These are phyloP conservation scores for Lecanosticta acicola DNA, from an alignment of 2,329 filamentous ascomycete species.

Conservation along the genomic window DNA sequence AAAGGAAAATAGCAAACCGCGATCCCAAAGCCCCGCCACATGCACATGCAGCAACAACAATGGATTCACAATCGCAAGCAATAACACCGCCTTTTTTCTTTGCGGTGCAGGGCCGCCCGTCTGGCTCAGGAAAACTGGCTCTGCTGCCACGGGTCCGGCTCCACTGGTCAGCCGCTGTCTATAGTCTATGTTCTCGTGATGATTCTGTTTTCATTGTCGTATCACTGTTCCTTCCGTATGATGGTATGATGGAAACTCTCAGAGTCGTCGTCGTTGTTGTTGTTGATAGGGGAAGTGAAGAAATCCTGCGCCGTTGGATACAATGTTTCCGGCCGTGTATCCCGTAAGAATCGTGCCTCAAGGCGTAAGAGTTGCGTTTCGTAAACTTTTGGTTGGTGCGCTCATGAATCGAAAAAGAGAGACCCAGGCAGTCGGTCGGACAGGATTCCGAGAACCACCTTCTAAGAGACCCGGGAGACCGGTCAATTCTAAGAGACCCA, in stretches of 20 bases:
- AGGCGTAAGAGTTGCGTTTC: neutral
- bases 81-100: slow-evolving; percentile 10
- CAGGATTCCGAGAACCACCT: too few relatives aligned
- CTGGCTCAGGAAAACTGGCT: slow-evolving; percentile 1
- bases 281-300: too few relatives aligned
- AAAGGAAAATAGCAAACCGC: too few relatives aligned
- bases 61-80: too few relatives aligned
- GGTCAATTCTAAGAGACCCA: too few relatives aligned
- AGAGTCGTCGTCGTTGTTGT: too few relatives aligned
- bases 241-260: neutral
- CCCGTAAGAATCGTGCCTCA: slow-evolving; percentile 4
- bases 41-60: too few relatives aligned
- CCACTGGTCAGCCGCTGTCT: slow-evolving; percentile 17
- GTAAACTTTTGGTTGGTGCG: slow-evolving; percentile 10
- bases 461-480: too few relatives aligned
- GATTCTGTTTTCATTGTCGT: slow-evolving; percentile 17
- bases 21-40: too few relatives aligned
- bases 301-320: slow-evolving; percentile 1
- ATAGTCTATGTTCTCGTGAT: slow-evolving; percentile 20
- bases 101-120: slow-evolving; percentile 15
- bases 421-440: neutral
- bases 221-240: slow-evolving; percentile 10
- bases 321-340: slow-evolving; percentile 7
- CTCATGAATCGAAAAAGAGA: slow-evolving; percentile 6
- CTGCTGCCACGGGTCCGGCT: slow-evolving; percentile 9